Conservation (phyloP, 2,329 filamentous ascomycete genomes). For the Rhynchosporium graminicola region DNA sequence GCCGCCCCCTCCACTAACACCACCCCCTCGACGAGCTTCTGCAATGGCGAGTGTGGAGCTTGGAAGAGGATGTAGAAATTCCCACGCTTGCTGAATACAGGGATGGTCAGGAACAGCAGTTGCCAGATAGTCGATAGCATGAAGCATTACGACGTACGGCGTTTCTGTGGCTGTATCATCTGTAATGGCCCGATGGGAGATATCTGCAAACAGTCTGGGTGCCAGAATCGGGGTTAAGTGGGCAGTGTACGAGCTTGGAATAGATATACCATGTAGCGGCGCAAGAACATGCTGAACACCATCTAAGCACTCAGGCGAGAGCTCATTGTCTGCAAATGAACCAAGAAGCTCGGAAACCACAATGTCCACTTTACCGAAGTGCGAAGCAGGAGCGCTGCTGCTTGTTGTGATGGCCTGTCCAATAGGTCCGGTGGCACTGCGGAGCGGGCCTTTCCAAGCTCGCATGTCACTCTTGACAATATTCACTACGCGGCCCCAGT, state of each 20-base stretch:
- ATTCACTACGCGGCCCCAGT: conserved; percentile 80
- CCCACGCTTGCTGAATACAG: conserved; percentile 76
- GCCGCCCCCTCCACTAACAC: conserved; percentile 65
- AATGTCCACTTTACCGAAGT: conserved; percentile 77
- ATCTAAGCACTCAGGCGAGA: conserved; percentile 94
- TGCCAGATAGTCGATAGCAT: conserved; percentile 83
- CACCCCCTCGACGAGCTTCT: conserved; percentile 60
- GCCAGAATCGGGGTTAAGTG: conserved; percentile 90
- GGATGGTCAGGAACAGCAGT: conserved; percentile 58
- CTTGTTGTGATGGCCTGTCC: conserved; percentile 42
- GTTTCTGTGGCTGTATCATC: conserved; percentile 81
- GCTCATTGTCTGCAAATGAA: conserved; percentile 95
- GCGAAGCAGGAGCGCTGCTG: conserved; percentile 43
- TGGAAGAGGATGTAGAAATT: conserved; percentile 76
- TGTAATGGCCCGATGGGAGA: conserved; percentile 59
- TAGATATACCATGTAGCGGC: conserved; percentile 81
- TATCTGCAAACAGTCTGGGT: conserved; percentile 81
- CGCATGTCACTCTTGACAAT: conserved; percentile 98
- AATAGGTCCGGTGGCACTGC: conserved; percentile 38
- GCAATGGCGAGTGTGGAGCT: conserved; percentile 55
- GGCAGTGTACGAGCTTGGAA: conserved; percentile 89
- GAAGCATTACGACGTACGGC: conserved; percentile 92
- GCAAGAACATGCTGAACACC: conserved; percentile 90
- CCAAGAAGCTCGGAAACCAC: conserved; percentile 91
- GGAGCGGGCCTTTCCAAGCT: conserved; percentile 82